Evolutionary conservation across 306 rosid species (phyloP), one percentile per base, ranked within the genome.

Genomic region (Acacia acuminata): DNA sequence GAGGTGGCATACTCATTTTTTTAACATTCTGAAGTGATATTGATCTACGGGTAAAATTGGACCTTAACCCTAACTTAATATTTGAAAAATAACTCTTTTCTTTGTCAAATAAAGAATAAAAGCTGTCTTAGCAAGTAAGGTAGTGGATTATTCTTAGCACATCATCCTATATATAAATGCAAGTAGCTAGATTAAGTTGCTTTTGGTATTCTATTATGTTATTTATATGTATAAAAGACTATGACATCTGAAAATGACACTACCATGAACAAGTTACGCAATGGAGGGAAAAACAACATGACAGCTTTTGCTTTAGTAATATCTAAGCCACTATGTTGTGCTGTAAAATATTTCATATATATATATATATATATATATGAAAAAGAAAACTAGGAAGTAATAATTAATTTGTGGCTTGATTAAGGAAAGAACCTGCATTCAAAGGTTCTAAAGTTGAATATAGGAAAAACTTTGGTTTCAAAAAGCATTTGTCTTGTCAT

Each of bases 401-500:
- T 56, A 56, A 56, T 22, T 27, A 65, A 61, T 70, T 34, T 53
- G 51, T 53, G 50, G 60, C 63, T 77, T 36, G 47, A 71, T 68
- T 53, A 56, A 61, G 36, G 53, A 75, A 84, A 84, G 60, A 42
- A 79, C 2, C 74, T 74, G 55, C 30, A 82, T 82, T 79, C 88
- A 87, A 82, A 82, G 86, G 86, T 87, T 85, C 86, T 43, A 71
- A 82, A 77, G 86, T 79, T 82, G 53, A 65, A 27, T 66, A 53
- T 12, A 55, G 48, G 66, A 66, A 51, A 51, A 51, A 73, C 60
- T 60, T 61, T 77, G 63, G 45, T 76, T 76, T 71, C 61, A 27
- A 79, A 84, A 79, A 81, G 77, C 78, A 71, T 17, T 71, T 66
- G 64, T 87, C 85, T 47, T 82, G 79, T 79, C 75, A 73, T 81